phyloP scores from a whole-genome alignment of 2,329 filamentous ascomycete species.

The Didymella keratinophila region DNA sequence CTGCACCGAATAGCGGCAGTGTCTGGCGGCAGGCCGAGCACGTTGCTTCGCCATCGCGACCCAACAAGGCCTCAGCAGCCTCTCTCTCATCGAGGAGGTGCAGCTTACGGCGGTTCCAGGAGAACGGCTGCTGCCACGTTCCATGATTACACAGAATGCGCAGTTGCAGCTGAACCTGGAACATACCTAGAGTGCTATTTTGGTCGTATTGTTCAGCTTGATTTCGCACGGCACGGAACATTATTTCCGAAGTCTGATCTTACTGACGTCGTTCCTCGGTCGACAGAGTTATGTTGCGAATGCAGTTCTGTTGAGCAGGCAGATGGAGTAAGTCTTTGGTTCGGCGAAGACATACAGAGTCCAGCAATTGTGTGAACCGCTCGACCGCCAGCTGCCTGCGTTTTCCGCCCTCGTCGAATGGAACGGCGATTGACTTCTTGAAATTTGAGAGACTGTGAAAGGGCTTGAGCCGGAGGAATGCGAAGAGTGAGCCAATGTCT shows the following conservation, averaged over 20 bases:
- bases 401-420: constrained; percentile 46
- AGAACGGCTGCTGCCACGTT: constrained; percentile 57
- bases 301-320: constrained; percentile 37
- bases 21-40: constrained; percentile 44
- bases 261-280: constrained; percentile 41
- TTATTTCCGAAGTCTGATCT: constrained; percentile 42
- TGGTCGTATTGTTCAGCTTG: constrained; percentile 48
- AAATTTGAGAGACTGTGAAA: constrained; percentile 55
- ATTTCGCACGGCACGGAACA: constrained; percentile 52
- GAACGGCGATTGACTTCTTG: constrained; percentile 54
- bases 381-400: constrained; percentile 31
- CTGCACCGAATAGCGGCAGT: constrained; percentile 32
- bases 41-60: constrained; percentile 37
- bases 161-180: constrained; percentile 58
- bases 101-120: constrained; percentile 51
- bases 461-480: constrained; percentile 56
- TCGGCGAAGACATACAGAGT: constrained; percentile 54
- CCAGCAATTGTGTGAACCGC: constrained; percentile 41
- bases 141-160: constrained; percentile 61
- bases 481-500: constrained; percentile 61
- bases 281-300: constrained; percentile 46
- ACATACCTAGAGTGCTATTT: constrained; percentile 54
- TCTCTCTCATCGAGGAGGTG: constrained; percentile 48
- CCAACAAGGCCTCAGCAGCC: constrained; percentile 40
- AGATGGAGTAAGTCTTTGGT: constrained; percentile 54